These are phyloP conservation scores for Aspergillus sp. DNA, from an alignment of 2,329 filamentous ascomycete genomes.

Conservation along the genomic window DNA sequence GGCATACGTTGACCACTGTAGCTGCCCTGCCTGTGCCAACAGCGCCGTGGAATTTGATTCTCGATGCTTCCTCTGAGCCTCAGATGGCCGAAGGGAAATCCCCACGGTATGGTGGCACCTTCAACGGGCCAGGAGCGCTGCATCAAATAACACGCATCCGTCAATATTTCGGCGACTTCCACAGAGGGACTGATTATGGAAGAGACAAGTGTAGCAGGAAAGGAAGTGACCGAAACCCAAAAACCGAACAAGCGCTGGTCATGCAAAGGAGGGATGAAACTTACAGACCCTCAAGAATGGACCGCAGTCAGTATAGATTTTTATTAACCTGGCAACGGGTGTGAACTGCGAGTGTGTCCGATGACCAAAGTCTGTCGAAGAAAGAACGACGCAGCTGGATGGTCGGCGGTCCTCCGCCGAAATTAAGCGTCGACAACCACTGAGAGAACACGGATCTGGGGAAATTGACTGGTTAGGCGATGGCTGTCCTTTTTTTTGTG, in stretches of 20 bases:
- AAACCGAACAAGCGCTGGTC: constrained; percentile 3
- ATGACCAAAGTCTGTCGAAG: constrained; percentile 11
- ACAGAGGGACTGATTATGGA: constrained; percentile 12
- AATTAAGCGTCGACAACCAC: constrained; percentile 6
- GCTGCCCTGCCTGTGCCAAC: background rate
- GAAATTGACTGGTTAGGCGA: constrained; percentile 25
- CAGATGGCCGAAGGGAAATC: background rate
- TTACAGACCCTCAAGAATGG: constrained; percentile 7
- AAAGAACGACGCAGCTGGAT: constrained; percentile 5
- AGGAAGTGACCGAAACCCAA: constrained; percentile 9
- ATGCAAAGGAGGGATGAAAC: constrained; percentile 6
- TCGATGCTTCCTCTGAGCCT: background rate
- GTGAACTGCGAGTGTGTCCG: constrained; percentile 8
- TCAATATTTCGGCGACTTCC: constrained; percentile 10
- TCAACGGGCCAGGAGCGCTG: constrained; percentile 11
- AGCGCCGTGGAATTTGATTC: background rate
- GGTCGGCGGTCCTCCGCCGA: constrained; percentile 5
- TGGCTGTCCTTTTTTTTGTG: constrained; percentile 3
- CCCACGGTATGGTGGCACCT: constrained; percentile 2
- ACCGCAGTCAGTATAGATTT: constrained; percentile 1
- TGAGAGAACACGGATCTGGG: constrained; percentile 23
- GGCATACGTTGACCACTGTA: background rate
- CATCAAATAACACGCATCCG: constrained; percentile 13
- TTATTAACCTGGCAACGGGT: background rate
- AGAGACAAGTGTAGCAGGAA: background rate